Evolutionary conservation across 495 filamentous ascomycete genomes (phyloP).

Genomic region (Daldinia bambusicola): DNA sequence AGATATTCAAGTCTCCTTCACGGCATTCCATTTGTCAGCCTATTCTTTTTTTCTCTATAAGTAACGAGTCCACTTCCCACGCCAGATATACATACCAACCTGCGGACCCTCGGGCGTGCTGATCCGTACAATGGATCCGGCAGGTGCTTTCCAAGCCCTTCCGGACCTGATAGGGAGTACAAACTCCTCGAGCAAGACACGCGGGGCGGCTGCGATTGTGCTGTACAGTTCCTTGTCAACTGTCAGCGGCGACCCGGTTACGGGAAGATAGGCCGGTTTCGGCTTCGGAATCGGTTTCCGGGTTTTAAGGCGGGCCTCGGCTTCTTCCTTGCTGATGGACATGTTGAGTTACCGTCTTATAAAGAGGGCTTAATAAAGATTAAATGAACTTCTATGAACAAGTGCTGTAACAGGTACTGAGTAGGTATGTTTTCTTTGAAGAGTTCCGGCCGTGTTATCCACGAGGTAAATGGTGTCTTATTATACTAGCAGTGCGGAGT

Average conservation of each 20-base stretch:
- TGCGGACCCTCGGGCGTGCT: slow-evolving; percentile 80
- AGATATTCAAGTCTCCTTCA: slow-evolving; percentile 78
- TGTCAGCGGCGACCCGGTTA: slow-evolving; percentile 53
- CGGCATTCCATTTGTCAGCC: background rate
- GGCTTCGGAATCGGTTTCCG: slow-evolving; percentile 52
- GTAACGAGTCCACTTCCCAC: background rate
- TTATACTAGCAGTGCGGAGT: slow-evolving; percentile 25
- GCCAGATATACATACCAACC: slow-evolving; percentile 56
- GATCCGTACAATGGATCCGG: slow-evolving; percentile 73
- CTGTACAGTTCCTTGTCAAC: slow-evolving; percentile 58
- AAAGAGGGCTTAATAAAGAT: background rate
- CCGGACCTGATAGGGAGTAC: slow-evolving; percentile 67
- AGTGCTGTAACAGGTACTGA: background rate
- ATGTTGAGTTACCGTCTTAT: slow-evolving; percentile 9
- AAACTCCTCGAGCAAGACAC: slow-evolving; percentile 53
- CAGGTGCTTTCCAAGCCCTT: slow-evolving; percentile 69
- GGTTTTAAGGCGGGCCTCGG: slow-evolving; percentile 43
- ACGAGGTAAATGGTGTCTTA: slow-evolving; percentile 5
- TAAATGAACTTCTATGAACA: background rate
- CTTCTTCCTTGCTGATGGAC: slow-evolving; percentile 40
- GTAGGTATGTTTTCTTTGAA: background rate
- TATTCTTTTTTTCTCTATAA: background rate
- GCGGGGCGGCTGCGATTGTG: slow-evolving; percentile 49
- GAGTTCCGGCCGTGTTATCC: background rate
- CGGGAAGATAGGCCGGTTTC: slow-evolving; percentile 61